Percentiles rank a stretch among this genome's conserved stretches.
Evolutionary conservation across 371 early-diverging fungal genomes (phyloP).

Genomic region (Haplosporangium sp.): DNA sequence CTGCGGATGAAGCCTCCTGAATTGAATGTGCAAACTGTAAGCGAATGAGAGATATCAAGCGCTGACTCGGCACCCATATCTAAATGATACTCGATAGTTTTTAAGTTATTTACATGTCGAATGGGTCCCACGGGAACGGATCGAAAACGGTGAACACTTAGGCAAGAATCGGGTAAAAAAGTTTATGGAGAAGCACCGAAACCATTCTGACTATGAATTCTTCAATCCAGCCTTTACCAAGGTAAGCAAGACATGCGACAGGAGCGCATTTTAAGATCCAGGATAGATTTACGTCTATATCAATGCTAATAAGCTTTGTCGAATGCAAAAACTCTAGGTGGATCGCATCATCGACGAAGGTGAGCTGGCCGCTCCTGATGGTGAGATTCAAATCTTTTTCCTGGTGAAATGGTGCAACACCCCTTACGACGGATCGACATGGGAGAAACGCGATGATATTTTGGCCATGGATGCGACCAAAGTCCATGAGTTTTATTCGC

Average conservation of each 20-base stretch:
- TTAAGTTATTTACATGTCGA: conserved; percentile 86
- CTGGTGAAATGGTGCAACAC: conserved; percentile 93
- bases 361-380: conserved; percentile 66
- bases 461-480: conserved; percentile 59
- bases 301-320: no score
- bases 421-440: conserved; percentile 90
- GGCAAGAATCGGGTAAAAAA: conserved; percentile 85
- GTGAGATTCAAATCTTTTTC: conserved; percentile 74
- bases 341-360: conserved; percentile 92
- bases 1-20: no score
- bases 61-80: background rate
- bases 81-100: conserved; percentile 24
- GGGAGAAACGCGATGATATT: conserved; percentile 85
- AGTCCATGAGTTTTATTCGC: conserved; percentile 60
- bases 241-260: background rate
- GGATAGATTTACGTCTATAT: no score
- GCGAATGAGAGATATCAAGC: no score
- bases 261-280: no score
- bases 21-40: no score
- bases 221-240: conserved; percentile 64
- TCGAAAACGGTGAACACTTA: conserved; percentile 74
- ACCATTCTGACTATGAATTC: conserved; percentile 63
- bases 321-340: conserved; percentile 37
- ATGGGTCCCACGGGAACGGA: conserved; percentile 77
- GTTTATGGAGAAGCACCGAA: conserved; percentile 77